Evolutionary conservation across 805 yeast genomes (phyloP), one percentile per base, ranked within the genome.

Genomic region (Zygoascus biomembranicola): DNA sequence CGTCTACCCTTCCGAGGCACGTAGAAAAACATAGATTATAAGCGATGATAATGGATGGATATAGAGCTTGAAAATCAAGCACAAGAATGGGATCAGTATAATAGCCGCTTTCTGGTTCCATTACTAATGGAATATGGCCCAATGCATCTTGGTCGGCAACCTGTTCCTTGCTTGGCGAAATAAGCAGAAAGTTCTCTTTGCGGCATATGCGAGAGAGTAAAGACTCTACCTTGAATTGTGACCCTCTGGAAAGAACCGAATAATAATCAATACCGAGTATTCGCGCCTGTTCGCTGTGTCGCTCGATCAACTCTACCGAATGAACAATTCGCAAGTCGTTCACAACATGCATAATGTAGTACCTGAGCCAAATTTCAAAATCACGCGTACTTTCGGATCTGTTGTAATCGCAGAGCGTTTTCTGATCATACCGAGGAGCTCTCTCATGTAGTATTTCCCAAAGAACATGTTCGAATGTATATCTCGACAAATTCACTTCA

Each of bases 191-290:
- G 63, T 85, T 85, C 63, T 90, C 96, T 1, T 81, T 73, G 61
- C 89, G 88, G 26, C 94, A 79, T 18, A 94, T 68, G 52, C 99
- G 70, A 2, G 80, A 69, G 58, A 94, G 69, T 41, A 90, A 76
- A 1, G 97, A 87, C 64, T 94, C 99, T 1, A 94, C 97, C 64
- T 88, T 90, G 65, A 76, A 94, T 64, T 94, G 99, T 0, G 98
- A 92, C 0, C 99, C 99, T 55, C 99, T 68, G 50, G 87, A 85
- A 55, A 86, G 80, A 8, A 90, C 88, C 2, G 97, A 88, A 63
- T 82, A 78, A 65, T 90, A 94, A 61, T 94, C 98, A 28, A 94
- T 80, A 0, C 99, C 99, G 20, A 90, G 77, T 32, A 94, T 67
- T 47, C 96, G 73, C 0, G 97, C 87, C 66, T 87, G 87, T 60